phyloP scores from a whole-genome alignment of 1,284 basidiomycete genomes.

The Ceratobasidium sp. region DNA sequence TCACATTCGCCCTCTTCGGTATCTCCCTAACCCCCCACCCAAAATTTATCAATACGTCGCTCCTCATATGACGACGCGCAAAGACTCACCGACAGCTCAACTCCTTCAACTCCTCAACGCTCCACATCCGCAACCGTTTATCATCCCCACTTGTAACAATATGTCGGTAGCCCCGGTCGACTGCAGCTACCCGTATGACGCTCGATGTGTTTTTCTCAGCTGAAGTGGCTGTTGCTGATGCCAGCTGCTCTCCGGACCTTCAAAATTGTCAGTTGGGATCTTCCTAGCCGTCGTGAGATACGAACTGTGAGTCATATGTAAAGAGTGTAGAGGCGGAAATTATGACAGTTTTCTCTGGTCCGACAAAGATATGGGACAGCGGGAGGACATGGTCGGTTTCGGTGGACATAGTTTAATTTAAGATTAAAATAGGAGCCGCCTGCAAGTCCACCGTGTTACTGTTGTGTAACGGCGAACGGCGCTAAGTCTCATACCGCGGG shows the following conservation, averaged over 20 bases:
- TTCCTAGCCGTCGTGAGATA: too few relatives aligned
- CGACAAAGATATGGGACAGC: slow-evolving; percentile 26
- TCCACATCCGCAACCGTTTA: slow-evolving; percentile 82
- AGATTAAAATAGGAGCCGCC: too few relatives aligned
- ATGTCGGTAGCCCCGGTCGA: slow-evolving; percentile 61
- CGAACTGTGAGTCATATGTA: slow-evolving; percentile 2
- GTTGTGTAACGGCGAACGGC: too few relatives aligned
- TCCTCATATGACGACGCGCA: too few relatives aligned
- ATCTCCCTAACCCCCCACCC: slow-evolving; percentile 73
- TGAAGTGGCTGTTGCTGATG: slow-evolving; percentile 58
- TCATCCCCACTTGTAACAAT: slow-evolving; percentile 79
- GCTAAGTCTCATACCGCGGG: too few relatives aligned
- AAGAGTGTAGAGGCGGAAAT: slow-evolving; percentile 14
- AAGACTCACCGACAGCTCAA: slow-evolving; percentile 70
- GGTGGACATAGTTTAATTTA: slow-evolving; percentile 20
- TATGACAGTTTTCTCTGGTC: slow-evolving; percentile 8
- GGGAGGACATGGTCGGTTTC: slow-evolving; percentile 8
- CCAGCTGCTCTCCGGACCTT: slow-evolving; percentile 66
- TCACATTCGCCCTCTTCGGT: slow-evolving; percentile 76
- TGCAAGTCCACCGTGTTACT: too few relatives aligned
- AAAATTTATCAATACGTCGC: slow-evolving; percentile 27
- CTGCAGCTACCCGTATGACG: slow-evolving; percentile 69
- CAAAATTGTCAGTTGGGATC: slow-evolving; percentile 3
- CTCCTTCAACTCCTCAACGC: slow-evolving; percentile 64
- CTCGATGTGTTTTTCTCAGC: slow-evolving; percentile 60